A percentile compares a stretch with the other conserved stretches of the same genome.
Conservation (phyloP, 2,329 filamentous ascomycete genomes). For the Neofusicoccum laricinum region DNA sequence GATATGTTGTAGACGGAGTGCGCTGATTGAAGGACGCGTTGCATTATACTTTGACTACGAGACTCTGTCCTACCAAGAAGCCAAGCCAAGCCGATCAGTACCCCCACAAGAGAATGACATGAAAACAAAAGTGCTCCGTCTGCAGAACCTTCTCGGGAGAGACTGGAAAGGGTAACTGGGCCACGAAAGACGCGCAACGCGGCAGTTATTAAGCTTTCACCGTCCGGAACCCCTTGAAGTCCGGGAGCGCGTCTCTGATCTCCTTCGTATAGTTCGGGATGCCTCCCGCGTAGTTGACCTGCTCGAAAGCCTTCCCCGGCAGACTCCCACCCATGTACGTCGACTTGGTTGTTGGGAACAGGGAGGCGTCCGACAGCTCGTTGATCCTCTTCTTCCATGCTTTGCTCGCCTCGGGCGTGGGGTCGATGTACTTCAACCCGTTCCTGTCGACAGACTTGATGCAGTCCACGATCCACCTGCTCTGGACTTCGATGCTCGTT, state of each 20-base stretch:
- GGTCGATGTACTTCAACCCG: conserved; percentile 32
- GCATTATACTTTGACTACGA: no score
- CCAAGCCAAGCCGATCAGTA: no score
- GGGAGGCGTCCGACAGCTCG: conserved; percentile 39
- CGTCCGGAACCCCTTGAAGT: conserved; percentile 28
- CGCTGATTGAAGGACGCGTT: no score
- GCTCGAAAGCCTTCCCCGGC: conserved; percentile 46
- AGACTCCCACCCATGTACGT: conserved; percentile 46
- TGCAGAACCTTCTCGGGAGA: no score
- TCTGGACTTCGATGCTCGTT: conserved; percentile 40
- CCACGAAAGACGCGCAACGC: no score
- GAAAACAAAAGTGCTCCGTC: no score
- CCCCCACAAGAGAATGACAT: no score
- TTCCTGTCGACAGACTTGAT: conserved; percentile 31
- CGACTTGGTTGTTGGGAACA: conserved; percentile 37
- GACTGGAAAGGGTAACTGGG: no score
- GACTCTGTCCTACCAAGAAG: no score
- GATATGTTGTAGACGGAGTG: no score
- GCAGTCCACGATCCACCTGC: conserved; percentile 37
- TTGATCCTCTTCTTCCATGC: conserved; percentile 41
- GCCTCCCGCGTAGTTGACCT: conserved; percentile 37
- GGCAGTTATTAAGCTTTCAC: background rate
- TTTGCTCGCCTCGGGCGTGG: conserved; percentile 37
- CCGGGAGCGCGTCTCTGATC: conserved; percentile 35
- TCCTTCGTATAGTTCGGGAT: conserved; percentile 40